A percentile compares a stretch with the other conserved stretches of the same genome.
These are phyloP conservation scores for Apiotrichum porosum DNA, from an alignment of 1,284 basidiomycete genomes.

Conservation along the genomic window DNA sequence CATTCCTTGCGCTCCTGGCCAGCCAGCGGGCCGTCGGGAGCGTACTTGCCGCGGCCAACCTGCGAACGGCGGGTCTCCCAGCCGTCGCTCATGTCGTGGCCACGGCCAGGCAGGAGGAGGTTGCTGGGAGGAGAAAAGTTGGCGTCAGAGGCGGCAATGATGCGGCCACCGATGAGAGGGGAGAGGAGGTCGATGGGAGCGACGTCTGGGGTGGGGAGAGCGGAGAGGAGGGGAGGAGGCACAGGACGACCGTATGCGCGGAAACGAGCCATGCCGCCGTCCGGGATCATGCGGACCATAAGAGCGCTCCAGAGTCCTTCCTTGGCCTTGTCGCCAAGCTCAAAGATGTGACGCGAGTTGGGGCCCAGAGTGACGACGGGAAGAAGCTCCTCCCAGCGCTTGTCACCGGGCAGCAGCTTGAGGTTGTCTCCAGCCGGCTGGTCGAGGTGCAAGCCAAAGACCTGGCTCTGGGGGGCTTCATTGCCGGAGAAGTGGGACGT, in stretches of 20 bases:
- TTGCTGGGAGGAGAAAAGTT: constrained; percentile 92
- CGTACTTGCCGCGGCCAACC: constrained; percentile 58
- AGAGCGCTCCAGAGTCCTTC: constrained; percentile 65
- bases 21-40: constrained; percentile 17
- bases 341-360: constrained; percentile 78
- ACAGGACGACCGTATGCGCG: constrained; percentile 74
- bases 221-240: constrained; percentile 50
- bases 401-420: constrained; percentile 22
- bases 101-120: constrained; percentile 83
- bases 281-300: constrained; percentile 92
- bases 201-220: constrained; percentile 53
- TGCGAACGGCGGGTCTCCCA: constrained; percentile 96
- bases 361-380: constrained; percentile 73
- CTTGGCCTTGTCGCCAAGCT: constrained; percentile 49
- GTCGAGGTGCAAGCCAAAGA: constrained; percentile 56
- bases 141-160: constrained; percentile 62
- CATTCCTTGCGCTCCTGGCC: constrained; percentile 78
- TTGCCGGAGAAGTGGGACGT: constrained; percentile 96
- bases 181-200: constrained; percentile 72
- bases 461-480: constrained; percentile 77
- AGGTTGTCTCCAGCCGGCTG: constrained; percentile 48
- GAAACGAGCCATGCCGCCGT: constrained; percentile 89
- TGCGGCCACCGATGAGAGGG: constrained; percentile 78
- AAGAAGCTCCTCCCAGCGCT: constrained; percentile 68
- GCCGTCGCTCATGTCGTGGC: constrained; percentile 90